These are phyloP conservation scores for Colletotrichum sp. DNA, from an alignment of 2,329 filamentous ascomycete genomes.

Conservation along the genomic window DNA sequence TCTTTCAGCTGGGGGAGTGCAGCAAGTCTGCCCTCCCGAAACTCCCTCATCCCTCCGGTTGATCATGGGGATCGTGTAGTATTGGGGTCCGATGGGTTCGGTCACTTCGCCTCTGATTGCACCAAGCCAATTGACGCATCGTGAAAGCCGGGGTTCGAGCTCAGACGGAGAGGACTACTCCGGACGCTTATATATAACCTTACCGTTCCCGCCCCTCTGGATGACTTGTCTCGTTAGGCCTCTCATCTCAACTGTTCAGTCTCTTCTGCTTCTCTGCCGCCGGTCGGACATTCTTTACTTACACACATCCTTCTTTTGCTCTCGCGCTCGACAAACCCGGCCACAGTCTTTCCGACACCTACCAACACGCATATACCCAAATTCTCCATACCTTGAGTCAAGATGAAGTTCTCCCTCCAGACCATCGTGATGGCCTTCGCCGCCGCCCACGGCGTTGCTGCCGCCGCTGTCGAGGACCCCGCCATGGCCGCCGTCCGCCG, in stretches of 20 bases:
- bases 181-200: neutral
- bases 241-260: neutral
- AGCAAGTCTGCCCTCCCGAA: neutral
- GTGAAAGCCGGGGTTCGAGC: neutral
- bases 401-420: constrained; percentile 32
- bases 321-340: neutral
- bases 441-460: constrained; percentile 24
- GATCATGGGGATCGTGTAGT: neutral
- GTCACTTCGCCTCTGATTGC: neutral
- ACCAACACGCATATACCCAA: neutral
- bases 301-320: neutral
- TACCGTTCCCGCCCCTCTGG: neutral
- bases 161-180: neutral
- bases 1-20: neutral
- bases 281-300: constrained; percentile 11
- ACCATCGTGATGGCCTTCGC: constrained; percentile 29
- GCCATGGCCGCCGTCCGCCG: constrained; percentile 25
- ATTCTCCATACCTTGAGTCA: constrained; percentile 7
- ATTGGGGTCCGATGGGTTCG: neutral
- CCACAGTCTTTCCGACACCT: neutral
- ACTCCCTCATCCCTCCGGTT: neutral
- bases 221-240: neutral
- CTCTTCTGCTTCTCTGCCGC: constrained; percentile 19
- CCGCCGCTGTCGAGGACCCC: constrained; percentile 23
- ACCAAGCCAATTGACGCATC: neutral